Evolutionary conservation across 768 basidiomycete species (phyloP).

Genomic region (Termitomyces sp.): DNA sequence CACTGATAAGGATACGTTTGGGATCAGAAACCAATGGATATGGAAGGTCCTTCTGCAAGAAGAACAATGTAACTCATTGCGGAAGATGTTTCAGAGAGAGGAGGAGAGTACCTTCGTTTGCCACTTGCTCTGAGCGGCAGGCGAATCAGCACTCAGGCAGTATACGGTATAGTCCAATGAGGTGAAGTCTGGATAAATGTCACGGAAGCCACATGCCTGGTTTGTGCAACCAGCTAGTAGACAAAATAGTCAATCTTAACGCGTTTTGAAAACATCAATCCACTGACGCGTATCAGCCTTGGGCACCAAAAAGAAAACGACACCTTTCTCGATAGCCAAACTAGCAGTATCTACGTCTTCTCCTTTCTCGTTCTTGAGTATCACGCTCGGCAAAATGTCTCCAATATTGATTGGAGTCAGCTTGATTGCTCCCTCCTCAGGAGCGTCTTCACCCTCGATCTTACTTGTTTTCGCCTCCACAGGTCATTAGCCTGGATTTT

Average conservation of each 20-base stretch:
- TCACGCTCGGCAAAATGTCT: slow-evolving; percentile 65
- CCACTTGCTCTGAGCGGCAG: slow-evolving; percentile 75
- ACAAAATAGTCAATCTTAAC: neutral
- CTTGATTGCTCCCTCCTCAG: slow-evolving; percentile 15
- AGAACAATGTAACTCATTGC: neutral
- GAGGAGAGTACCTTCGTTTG: slow-evolving; percentile 61
- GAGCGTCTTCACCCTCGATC: slow-evolving; percentile 17
- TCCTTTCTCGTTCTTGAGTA: slow-evolving; percentile 79
- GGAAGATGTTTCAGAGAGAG: neutral
- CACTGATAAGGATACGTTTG: slow-evolving; percentile 71
- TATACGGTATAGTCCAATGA: slow-evolving; percentile 68
- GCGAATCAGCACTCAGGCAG: slow-evolving; percentile 77
- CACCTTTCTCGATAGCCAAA: slow-evolving; percentile 63
- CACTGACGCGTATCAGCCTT: slow-evolving; percentile 80
- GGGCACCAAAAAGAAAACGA: slow-evolving; percentile 78
- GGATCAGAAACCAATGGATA: slow-evolving; percentile 89
- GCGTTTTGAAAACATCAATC: neutral
- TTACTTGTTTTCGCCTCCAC: slow-evolving; percentile 28
- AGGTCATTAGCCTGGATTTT: neutral
- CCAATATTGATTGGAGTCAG: slow-evolving; percentile 58
- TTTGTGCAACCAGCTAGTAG: slow-evolving; percentile 78
- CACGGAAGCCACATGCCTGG: slow-evolving; percentile 91
- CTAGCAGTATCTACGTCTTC: slow-evolving; percentile 67
- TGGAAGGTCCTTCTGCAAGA: slow-evolving; percentile 66
- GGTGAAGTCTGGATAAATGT: slow-evolving; percentile 73